Conservation (phyloP, 352 stramenopile species). For the Aphanomyces astaci region DNA sequence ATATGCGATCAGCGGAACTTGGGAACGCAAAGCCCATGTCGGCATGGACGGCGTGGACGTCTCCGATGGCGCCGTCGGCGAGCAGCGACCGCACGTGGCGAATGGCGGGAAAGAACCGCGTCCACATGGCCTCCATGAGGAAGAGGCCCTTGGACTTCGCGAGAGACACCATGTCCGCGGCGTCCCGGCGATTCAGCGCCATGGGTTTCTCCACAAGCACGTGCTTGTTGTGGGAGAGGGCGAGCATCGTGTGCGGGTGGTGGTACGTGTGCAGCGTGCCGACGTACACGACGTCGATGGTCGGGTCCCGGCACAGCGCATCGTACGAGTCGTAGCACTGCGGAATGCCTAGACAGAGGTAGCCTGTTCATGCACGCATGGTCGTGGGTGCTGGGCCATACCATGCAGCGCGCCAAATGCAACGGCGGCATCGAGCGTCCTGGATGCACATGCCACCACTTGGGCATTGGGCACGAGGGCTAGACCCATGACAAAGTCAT, state of each 20-base stretch:
- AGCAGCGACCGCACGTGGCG: conserved; percentile 56
- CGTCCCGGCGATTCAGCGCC: conserved; percentile 77
- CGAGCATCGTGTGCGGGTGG: conserved; percentile 61
- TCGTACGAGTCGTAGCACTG: conserved; percentile 80
- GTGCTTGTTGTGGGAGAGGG: conserved; percentile 81
- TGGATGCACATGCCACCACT: conserved; percentile 43
- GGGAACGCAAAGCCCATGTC: conserved; percentile 61
- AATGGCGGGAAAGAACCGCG: conserved; percentile 72
- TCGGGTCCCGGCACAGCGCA: conserved; percentile 57
- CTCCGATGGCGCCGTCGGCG: conserved; percentile 42
- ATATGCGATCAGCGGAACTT: conserved; percentile 44
- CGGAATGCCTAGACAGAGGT: conserved; percentile 34
- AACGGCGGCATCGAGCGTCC: conserved; percentile 40
- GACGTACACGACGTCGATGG: conserved; percentile 90
- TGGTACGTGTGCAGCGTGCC: conserved; percentile 85
- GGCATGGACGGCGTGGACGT: conserved; percentile 57
- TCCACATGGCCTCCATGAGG: conserved; percentile 76
- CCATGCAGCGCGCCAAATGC: conserved; percentile 36
- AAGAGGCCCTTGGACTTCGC: conserved; percentile 65
- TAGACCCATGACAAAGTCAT: conserved; percentile 48
- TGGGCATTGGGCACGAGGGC: conserved; percentile 23
- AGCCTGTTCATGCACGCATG: background rate
- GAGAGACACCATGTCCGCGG: conserved; percentile 48
- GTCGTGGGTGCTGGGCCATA: conserved; percentile 6
- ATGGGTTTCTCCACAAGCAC: conserved; percentile 92